Percentiles rank a stretch among this genome's conserved stretches.
phyloP scores from a whole-genome alignment of 106 monocot species.

The Gastrodia elata region DNA sequence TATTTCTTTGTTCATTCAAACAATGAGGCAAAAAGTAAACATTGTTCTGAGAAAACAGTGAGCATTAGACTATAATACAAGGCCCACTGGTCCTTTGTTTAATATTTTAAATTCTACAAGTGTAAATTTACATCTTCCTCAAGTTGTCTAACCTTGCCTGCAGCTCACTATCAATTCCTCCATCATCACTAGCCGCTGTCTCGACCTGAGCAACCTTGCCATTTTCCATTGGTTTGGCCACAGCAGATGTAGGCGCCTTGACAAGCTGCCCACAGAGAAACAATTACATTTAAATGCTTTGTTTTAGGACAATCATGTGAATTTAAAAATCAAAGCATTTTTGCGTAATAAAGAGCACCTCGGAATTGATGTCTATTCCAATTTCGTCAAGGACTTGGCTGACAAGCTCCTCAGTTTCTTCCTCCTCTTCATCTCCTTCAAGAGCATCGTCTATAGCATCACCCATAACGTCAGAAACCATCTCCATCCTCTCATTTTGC shows the following conservation, averaged over 20 bases:
- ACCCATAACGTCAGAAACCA: conserved; percentile 74
- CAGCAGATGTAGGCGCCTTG: conserved; percentile 57
- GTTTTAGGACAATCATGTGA: background rate
- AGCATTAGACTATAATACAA: background rate
- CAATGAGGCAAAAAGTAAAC: background rate
- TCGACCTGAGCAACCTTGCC: conserved; percentile 67
- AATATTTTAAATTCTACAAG: background rate
- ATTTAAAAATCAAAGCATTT: background rate
- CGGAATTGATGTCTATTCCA: conserved; percentile 73
- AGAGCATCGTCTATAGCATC: conserved; percentile 97
- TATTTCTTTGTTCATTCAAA: background rate
- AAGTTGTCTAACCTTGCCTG: conserved; percentile 84
- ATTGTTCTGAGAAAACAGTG: background rate
- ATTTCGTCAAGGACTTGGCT: conserved; percentile 94
- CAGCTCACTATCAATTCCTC: conserved; percentile 70
- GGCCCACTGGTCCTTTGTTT: background rate
- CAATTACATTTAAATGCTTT: background rate
- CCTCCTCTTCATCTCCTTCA: conserved; percentile 94
- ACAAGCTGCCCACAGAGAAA: conserved; percentile 50
- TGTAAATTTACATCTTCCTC: conserved; percentile 63
- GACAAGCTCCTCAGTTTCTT: conserved; percentile 90
- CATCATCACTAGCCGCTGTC: conserved; percentile 25
- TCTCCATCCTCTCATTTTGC: conserved; percentile 95
- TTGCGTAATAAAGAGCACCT: conserved; percentile 38
- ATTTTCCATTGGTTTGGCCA: conserved; percentile 32